Conservation (phyloP, 2,329 filamentous ascomycete species). For the Penicillium sp. region DNA sequence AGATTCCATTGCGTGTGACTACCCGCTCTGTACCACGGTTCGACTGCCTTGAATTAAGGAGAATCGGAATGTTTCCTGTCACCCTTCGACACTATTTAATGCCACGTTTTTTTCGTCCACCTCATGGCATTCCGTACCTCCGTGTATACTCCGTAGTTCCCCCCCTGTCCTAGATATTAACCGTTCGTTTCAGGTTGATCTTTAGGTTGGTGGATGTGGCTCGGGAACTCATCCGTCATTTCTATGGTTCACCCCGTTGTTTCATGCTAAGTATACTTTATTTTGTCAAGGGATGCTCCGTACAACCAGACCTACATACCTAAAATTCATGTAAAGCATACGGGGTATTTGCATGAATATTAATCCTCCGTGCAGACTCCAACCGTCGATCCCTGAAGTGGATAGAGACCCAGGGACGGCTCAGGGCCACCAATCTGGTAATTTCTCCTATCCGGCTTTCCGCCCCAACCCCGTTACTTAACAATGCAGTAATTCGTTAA, state of each 20-base stretch:
- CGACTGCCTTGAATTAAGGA: background rate
- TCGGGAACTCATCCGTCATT: background rate
- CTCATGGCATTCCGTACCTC: background rate
- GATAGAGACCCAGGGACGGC: background rate
- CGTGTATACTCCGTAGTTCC: background rate
- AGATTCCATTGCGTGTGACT: background rate
- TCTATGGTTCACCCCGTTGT: background rate
- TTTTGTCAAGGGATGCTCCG: background rate
- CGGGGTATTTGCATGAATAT: background rate
- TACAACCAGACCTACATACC: background rate
- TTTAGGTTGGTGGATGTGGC: background rate
- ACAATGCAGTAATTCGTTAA: too few species aligned
- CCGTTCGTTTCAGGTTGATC: constrained; percentile 4
- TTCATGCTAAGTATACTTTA: background rate
- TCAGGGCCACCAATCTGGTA: background rate
- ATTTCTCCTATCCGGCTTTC: background rate
- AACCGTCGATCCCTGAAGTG: background rate
- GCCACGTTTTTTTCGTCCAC: background rate
- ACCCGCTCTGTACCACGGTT: constrained; percentile 1
- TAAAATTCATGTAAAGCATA: background rate
- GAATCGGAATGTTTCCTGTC: background rate
- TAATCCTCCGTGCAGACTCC: background rate
- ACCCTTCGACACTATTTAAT: background rate
- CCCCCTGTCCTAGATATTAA: background rate
- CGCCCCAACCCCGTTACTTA: background rate